Evolutionary conservation across 352 stramenopile species (phyloP), one percentile per base, ranked within the genome.

Genomic region (Pythium aquatile): DNA sequence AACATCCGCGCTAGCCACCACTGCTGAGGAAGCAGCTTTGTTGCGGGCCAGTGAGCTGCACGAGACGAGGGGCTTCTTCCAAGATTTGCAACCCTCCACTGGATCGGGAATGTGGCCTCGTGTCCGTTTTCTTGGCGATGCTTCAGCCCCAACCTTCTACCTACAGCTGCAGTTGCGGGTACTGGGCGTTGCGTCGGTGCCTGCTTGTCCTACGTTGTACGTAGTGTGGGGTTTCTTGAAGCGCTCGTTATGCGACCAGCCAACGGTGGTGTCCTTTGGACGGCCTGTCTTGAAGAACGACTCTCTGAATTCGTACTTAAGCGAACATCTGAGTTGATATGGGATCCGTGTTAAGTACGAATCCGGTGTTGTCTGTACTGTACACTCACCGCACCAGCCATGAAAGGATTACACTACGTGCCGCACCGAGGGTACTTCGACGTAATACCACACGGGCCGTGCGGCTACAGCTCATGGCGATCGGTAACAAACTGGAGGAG

Each of bases 1-100:
- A 76, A 81, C 73, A 81, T 81, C 11, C 29, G 54, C 65, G 54
- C 48, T 7, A 7, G 9, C 24, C 64, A 35, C 55, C 29, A 40
- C 53, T 46, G 39, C 16, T 35, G 32, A 5, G 5, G 32, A 35
- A 35, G 32, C 32, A 35, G 32, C 8, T 9, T 9, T 35, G 32
- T 35, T 35, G 5, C 32, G 8, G 32, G 8, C 8, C 0, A 5
- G 5, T 35, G 32, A 35, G 32, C 32, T 35, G 5, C 32, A 35
- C 32, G 32, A 35, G 32, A 35, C 32, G 8, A 35, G 32, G 32
- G 8, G 32, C 5, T 35, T 9, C 40, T 48, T 48, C 40, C 17
- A 48, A 48, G n/a, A 48, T 48, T 26, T 16, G 40, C 40, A 48
- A n/a, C 5, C 37, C 40, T 24, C 40, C 2, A 48, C 11, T 24